A percentile compares a stretch with the other conserved stretches of the same genome.
Evolutionary conservation across 345 rosid species (phyloP).

Genomic region (Eucalyptus tenuipes): DNA sequence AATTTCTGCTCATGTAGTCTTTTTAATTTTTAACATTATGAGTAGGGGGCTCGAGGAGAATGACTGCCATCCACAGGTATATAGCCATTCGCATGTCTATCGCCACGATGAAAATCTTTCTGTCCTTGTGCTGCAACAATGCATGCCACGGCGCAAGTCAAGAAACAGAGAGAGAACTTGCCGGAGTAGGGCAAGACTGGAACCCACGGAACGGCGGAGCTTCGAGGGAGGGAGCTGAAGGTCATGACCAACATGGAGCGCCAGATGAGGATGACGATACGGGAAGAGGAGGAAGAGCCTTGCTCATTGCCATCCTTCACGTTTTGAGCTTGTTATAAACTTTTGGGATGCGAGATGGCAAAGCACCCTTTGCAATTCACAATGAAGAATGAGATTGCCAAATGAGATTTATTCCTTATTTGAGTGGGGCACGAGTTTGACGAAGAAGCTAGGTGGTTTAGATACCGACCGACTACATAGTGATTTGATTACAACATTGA

Average conservation of each 20-base stretch:
- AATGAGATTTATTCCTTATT: too few species aligned
- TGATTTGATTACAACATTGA: too few species aligned
- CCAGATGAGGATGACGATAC: background rate
- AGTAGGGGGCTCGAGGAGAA: background rate
- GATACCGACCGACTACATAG: too few species aligned
- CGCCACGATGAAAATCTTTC: background rate
- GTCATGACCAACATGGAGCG: background rate
- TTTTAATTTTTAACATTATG: background rate
- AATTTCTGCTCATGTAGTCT: background rate
- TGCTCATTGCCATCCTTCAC: background rate
- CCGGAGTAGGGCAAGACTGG: background rate
- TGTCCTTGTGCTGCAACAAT: background rate
- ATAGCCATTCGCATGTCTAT: too few species aligned
- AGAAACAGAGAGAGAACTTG: background rate
- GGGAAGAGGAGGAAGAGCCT: background rate
- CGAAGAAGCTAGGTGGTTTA: background rate
- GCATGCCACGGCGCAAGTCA: background rate
- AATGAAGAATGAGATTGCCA: background rate
- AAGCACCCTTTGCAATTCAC: background rate
- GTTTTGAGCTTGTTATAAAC: background rate
- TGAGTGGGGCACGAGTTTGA: too few species aligned
- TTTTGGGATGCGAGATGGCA: background rate
- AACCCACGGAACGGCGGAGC: background rate
- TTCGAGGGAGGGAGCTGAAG: background rate
- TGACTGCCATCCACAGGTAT: background rate